phyloP scores from a whole-genome alignment of 768 basidiomycete species.

The Crepidotus variabilis region DNA sequence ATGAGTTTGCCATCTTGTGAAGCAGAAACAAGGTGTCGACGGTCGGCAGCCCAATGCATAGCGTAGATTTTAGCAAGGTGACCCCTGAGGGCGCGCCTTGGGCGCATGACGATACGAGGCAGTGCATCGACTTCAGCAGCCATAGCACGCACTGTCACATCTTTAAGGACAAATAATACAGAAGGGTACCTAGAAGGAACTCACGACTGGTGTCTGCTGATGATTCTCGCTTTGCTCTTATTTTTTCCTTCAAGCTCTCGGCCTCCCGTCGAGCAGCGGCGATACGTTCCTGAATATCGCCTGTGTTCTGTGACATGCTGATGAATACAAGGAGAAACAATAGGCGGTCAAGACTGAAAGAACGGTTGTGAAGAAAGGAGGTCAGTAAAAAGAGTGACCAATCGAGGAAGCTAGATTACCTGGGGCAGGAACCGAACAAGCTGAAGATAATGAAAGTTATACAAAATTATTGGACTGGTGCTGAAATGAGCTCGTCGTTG shows the following conservation, averaged over 20 bases:
- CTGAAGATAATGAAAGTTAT: not conserved
- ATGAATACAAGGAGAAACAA: constrained; percentile 5
- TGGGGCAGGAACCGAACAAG: not conserved
- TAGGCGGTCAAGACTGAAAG: constrained; percentile 6
- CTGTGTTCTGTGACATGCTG: constrained; percentile 73
- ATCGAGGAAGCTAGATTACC: not conserved
- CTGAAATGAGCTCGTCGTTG: not conserved
- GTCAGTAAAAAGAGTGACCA: constrained; percentile 11
- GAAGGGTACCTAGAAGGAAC: constrained; percentile 28
- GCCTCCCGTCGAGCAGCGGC: constrained; percentile 96
- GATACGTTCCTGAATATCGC: constrained; percentile 89
- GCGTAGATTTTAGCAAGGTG: constrained; percentile 99
- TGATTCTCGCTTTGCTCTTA: constrained; percentile 92
- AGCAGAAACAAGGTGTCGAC: constrained; percentile 97
- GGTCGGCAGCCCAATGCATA: constrained; percentile 99
- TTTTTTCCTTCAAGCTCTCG: constrained; percentile 98
- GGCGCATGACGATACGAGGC: constrained; percentile 95
- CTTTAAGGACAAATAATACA: constrained; percentile 12
- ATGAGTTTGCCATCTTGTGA: constrained; percentile 99
- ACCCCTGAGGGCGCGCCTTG: constrained; percentile 90
- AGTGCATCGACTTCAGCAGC: constrained; percentile 94
- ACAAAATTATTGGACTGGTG: not conserved
- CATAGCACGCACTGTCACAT: constrained; percentile 86
- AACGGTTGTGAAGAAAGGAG: constrained; percentile 5
- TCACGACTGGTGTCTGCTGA: constrained; percentile 96